Conservation (phyloP, 2,329 filamentous ascomycete genomes). For the Calonectria leucothoes region DNA sequence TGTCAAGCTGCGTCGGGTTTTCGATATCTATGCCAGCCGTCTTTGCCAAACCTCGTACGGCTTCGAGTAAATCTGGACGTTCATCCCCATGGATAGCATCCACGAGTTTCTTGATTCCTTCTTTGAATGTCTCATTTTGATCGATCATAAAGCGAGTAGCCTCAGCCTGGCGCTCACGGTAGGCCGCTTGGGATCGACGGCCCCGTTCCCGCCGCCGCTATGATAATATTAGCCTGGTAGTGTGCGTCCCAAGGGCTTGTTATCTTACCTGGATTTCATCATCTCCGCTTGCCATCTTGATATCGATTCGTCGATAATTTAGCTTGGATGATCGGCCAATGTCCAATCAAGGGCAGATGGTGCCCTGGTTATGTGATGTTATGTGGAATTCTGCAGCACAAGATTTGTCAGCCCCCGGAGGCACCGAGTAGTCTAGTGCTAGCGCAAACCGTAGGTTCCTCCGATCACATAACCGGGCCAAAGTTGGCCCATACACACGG, state of each 20-base stretch:
- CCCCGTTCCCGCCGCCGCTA: constrained; percentile 45
- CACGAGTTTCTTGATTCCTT: constrained; percentile 9
- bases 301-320: not conserved
- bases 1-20: too few species aligned
- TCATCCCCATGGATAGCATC: constrained; percentile 13
- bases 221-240: not conserved
- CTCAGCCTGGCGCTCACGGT: constrained; percentile 44
- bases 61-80: constrained; percentile 13
- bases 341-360: not conserved
- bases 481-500: not conserved
- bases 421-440: not conserved
- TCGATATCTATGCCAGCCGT: constrained; percentile 13
- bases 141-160: constrained; percentile 27
- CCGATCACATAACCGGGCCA: constrained; percentile 28
- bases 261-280: constrained; percentile 11
- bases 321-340: not conserved
- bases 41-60: constrained; percentile 15
- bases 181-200: constrained; percentile 44
- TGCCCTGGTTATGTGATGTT: not conserved
- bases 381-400: too few species aligned
- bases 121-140: constrained; percentile 31
- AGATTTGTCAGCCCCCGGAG: not conserved
- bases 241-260: not conserved
- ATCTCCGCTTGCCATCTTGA: not conserved
- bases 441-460: not conserved